Percentiles rank a stretch among this genome's conserved stretches.
Conservation (phyloP, 768 basidiomycete species). For the Suillus subalutaceus region DNA sequence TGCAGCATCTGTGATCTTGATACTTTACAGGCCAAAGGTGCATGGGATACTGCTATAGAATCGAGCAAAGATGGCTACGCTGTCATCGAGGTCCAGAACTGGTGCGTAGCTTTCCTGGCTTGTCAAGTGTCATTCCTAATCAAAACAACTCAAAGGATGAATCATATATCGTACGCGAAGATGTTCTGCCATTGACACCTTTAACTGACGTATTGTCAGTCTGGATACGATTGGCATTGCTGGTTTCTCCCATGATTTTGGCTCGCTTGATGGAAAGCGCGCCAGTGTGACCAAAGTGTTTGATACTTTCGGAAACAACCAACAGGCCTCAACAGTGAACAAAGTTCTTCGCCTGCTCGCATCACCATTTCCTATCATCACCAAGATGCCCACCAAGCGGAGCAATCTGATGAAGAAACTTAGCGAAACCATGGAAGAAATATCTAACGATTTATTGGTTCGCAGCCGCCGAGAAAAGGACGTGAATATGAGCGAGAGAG, state of each 20-base stretch:
- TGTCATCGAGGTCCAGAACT: constrained; percentile 42
- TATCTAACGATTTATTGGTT: neutral
- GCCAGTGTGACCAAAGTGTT: constrained; percentile 45
- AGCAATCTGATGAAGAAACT: neutral
- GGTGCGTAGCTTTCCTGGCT: constrained; percentile 17
- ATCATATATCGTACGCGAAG: constrained; percentile 34
- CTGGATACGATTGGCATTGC: constrained; percentile 62
- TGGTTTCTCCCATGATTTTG: constrained; percentile 62
- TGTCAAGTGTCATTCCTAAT: neutral
- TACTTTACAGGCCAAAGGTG: constrained; percentile 27
- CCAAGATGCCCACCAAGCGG: neutral
- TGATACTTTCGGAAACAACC: constrained; percentile 34
- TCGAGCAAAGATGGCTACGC: constrained; percentile 19
- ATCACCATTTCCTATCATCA: neutral
- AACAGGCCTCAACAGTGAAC: constrained; percentile 27
- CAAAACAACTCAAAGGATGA: constrained; percentile 30
- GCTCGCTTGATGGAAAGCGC: constrained; percentile 49
- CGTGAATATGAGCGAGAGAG: neutral
- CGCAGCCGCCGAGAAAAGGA: neutral
- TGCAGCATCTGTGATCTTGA: neutral
- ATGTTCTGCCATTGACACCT: neutral
- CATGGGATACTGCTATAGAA: constrained; percentile 33
- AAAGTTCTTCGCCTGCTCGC: constrained; percentile 11
- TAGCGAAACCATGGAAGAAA: neutral
- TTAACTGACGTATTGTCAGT: constrained; percentile 27